These are phyloP conservation scores for Gautieria morchelliformis DNA, from an alignment of 768 basidiomycete species.

Conservation along the genomic window DNA sequence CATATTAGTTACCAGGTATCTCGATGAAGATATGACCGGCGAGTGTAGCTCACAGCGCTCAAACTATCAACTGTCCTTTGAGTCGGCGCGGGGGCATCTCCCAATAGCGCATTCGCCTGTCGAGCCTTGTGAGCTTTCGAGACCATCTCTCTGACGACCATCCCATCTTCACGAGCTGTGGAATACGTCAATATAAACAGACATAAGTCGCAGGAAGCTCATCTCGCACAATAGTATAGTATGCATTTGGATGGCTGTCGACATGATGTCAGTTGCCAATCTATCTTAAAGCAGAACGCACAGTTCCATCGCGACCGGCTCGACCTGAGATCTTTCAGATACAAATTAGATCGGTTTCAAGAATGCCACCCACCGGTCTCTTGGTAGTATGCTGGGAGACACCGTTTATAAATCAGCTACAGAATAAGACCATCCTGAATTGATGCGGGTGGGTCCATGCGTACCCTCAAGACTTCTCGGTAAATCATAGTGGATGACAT, in stretches of 20 bases:
- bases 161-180: slow-evolving; percentile 67
- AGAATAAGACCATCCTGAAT: not conserved
- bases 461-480: slow-evolving; percentile 78
- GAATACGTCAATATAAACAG: not conserved
- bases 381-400: slow-evolving; percentile 64
- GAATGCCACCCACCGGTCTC: slow-evolving; percentile 54
- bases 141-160: slow-evolving; percentile 45
- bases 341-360: too few relatives aligned
- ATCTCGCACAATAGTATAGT: slow-evolving; percentile 63
- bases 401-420: slow-evolving; percentile 4
- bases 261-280: not conserved
- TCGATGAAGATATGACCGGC: slow-evolving; percentile 11
- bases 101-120: slow-evolving; percentile 26
- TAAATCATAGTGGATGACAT: slow-evolving; percentile 74
- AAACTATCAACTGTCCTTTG: slow-evolving; percentile 61
- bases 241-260: slow-evolving; percentile 68
- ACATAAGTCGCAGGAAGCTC: not conserved
- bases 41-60: slow-evolving; percentile 31
- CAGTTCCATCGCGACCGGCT: slow-evolving; percentile 69
- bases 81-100: slow-evolving; percentile 46
- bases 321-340: slow-evolving; percentile 36
- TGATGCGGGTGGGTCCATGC: slow-evolving; percentile 1
- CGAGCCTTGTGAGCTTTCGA: slow-evolving; percentile 37
- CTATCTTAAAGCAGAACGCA: slow-evolving; percentile 24
- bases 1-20: slow-evolving; percentile 16